Conservation (phyloP, 2,329 filamentous ascomycete genomes). For the Cordyceps militaris region DNA sequence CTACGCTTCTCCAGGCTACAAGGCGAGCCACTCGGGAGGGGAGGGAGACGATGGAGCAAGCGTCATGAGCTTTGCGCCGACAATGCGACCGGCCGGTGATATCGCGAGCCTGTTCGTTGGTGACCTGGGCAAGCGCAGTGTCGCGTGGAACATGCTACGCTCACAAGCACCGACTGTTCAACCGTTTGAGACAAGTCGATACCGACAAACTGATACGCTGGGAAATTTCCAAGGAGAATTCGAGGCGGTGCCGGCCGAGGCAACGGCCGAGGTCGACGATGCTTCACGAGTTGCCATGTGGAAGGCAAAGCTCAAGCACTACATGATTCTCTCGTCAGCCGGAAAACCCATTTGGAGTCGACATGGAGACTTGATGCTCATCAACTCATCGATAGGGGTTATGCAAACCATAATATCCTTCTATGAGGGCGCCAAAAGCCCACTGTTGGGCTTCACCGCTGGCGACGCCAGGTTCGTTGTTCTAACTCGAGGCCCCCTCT, state of each 20-base stretch:
- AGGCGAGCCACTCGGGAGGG: constrained; percentile 27
- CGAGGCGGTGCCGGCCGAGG: constrained; percentile 58
- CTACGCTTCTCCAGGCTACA: constrained; percentile 31
- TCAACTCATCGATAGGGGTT: constrained; percentile 90
- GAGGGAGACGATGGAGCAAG: constrained; percentile 59
- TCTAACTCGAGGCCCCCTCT: constrained; percentile 75
- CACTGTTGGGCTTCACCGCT: constrained; percentile 78
- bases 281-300: constrained; percentile 62
- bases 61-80: constrained; percentile 59
- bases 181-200: constrained; percentile 51
- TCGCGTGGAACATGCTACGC: constrained; percentile 61
- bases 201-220: constrained; percentile 45
- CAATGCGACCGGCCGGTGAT: constrained; percentile 57
- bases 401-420: constrained; percentile 98
- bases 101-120: constrained; percentile 76
- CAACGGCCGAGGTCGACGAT: constrained; percentile 36
- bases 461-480: constrained; percentile 81
- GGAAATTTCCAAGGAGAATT: constrained; percentile 71
- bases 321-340: constrained; percentile 89
- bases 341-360: constrained; percentile 97
- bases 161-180: constrained; percentile 53
- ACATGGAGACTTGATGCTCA: constrained; percentile 81
- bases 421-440: constrained; percentile 74
- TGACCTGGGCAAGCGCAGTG: constrained; percentile 57
- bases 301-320: constrained; percentile 94